A percentile compares a stretch with the other conserved stretches of the same genome.
Evolutionary conservation across 805 yeast species (phyloP).

Genomic region (Jamesozyma piceae): DNA sequence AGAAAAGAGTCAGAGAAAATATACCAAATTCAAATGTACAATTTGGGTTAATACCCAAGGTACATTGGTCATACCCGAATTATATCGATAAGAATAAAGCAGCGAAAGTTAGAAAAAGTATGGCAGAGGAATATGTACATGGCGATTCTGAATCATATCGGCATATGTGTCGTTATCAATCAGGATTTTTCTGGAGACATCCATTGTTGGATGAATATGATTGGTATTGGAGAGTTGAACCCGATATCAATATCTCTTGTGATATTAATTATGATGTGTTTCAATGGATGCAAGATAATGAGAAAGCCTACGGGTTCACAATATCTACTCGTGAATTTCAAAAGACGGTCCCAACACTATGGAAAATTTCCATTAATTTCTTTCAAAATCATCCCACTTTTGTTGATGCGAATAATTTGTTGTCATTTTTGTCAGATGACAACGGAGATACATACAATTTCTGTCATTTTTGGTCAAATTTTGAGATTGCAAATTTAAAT

Average conservation of each 20-base stretch:
- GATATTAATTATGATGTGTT: constrained; percentile 72
- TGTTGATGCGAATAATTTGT: constrained; percentile 36
- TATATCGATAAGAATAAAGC: constrained; percentile 71
- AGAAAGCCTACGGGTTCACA: constrained; percentile 67
- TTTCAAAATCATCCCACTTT: constrained; percentile 29
- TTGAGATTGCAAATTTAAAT: constrained; percentile 62
- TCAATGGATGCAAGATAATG: constrained; percentile 67
- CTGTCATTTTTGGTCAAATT: constrained; percentile 78
- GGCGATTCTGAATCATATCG: constrained; percentile 56
- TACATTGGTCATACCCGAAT: constrained; percentile 81
- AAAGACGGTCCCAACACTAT: constrained; percentile 65
- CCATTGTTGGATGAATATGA: constrained; percentile 57
- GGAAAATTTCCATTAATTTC: constrained; percentile 63
- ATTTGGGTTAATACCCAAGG: constrained; percentile 42
- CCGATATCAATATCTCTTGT: constrained; percentile 64
- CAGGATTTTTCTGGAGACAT: constrained; percentile 76
- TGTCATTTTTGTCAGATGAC: constrained; percentile 56
- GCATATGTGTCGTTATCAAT: constrained; percentile 84
- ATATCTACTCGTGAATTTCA: constrained; percentile 60
- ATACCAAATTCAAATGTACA: constrained; percentile 55
- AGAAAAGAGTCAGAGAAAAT: constrained; percentile 37
- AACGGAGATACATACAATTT: constrained; percentile 53
- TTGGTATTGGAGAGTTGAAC: constrained; percentile 92
- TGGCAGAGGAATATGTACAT: constrained; percentile 37
- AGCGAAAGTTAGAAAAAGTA: constrained; percentile 43